These are phyloP conservation scores for Dactylellina cionopaga DNA, from an alignment of 2,329 filamentous ascomycete genomes.

Conservation along the genomic window DNA sequence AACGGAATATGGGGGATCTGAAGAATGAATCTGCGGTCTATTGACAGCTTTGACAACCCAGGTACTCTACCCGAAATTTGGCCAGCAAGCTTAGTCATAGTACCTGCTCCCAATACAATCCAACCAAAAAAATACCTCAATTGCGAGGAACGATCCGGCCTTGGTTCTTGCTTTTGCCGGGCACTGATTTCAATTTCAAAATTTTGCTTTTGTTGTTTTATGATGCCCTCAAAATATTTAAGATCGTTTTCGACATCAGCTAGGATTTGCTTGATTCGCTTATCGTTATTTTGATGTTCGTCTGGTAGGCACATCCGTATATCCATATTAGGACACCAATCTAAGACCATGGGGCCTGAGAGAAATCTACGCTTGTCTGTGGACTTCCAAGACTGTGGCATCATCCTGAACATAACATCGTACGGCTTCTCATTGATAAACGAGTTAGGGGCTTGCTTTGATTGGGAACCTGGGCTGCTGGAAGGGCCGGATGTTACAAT, in stretches of 20 bases:
- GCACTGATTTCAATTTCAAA: too few relatives aligned
- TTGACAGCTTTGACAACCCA: too few relatives aligned
- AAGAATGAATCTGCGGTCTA: too few relatives aligned
- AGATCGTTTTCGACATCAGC: background rate
- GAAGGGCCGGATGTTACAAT: too few relatives aligned
- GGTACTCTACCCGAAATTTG: too few relatives aligned
- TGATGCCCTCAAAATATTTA: background rate
- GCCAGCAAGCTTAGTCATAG: too few relatives aligned
- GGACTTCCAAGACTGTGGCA: constrained; percentile 8
- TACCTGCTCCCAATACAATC: too few relatives aligned
- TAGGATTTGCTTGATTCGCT: background rate
- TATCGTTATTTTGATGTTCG: background rate
- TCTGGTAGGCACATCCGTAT: background rate
- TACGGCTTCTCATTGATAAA: background rate
- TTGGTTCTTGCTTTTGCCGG: background rate
- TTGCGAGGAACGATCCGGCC: too few relatives aligned
- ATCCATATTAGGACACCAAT: constrained; percentile 31
- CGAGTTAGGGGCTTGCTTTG: too few relatives aligned
- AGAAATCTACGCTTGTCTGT: constrained; percentile 12
- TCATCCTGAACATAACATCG: background rate
- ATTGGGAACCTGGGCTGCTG: too few relatives aligned
- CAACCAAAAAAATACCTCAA: too few relatives aligned
- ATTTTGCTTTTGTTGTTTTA: constrained; percentile 6
- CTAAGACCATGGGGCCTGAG: background rate
- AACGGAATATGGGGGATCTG: too few relatives aligned